Conservation (phyloP, 805 yeast species). For the Pichia deserticola region DNA sequence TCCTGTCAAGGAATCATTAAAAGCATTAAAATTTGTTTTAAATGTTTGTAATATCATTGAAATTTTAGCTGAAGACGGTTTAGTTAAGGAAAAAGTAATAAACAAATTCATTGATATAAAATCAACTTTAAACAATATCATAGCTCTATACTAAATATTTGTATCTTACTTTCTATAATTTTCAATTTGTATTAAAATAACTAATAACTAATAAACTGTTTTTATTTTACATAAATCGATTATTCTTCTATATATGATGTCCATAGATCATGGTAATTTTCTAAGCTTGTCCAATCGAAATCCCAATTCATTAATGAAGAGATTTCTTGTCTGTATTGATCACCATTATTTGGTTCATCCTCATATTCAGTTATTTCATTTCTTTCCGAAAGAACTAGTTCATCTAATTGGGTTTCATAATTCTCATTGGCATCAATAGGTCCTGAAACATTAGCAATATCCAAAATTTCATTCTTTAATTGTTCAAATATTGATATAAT, state of each 20-base stretch:
- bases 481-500: not conserved
- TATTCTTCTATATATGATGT: not conserved
- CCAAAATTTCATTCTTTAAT: not conserved
- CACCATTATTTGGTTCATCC: not conserved
- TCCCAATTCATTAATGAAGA: not conserved
- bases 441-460: not conserved
- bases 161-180: no score
- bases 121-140: not conserved
- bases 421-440: not conserved
- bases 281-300: not conserved
- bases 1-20: constrained; percentile 16
- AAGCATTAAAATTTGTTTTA: constrained; percentile 19
- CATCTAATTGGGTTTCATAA: not conserved
- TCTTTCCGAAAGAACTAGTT: not conserved
- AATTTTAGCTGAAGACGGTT: constrained; percentile 10
- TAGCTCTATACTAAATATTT: not conserved
- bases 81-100: constrained; percentile 14
- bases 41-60: constrained; percentile 20
- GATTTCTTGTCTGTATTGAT: not conserved
- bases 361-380: not conserved
- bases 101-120: not conserved
- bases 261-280: not conserved
- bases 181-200: no score
- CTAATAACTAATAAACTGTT: no score
- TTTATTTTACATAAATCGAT: no score